Conservation (phyloP, 805 yeast species). For the Candida pseudofarinosa region DNA sequence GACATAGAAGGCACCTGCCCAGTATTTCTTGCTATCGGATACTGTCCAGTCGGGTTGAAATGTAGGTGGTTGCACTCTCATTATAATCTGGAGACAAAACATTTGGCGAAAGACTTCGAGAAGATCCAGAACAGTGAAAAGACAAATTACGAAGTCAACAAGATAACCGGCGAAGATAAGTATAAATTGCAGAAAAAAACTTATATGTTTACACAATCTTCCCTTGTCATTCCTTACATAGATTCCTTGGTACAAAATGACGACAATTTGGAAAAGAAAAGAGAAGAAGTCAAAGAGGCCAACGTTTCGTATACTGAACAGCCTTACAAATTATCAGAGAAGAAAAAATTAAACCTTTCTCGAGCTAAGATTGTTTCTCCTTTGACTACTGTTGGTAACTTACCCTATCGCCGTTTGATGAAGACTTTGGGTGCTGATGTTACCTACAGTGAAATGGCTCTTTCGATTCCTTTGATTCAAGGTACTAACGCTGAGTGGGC, state of each 20-base stretch:
- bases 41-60: slow-evolving; percentile 87
- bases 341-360: slow-evolving; percentile 63
- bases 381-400: slow-evolving; percentile 93
- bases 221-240: slow-evolving; percentile 55
- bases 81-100: slow-evolving; percentile 42
- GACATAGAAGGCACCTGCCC: slow-evolving; percentile 85
- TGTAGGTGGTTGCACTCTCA: slow-evolving; percentile 89
- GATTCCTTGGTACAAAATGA: slow-evolving; percentile 54
- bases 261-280: slow-evolving; percentile 31
- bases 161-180: slow-evolving; percentile 46
- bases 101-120: slow-evolving; percentile 42
- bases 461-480: slow-evolving; percentile 77
- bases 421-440: slow-evolving; percentile 85
- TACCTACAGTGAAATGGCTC: slow-evolving; percentile 95
- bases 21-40: slow-evolving; percentile 74
- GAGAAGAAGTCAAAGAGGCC: slow-evolving; percentile 29
- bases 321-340: slow-evolving; percentile 74
- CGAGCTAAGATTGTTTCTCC: slow-evolving; percentile 90
- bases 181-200: slow-evolving; percentile 55
- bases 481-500: slow-evolving; percentile 98
- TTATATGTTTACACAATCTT: slow-evolving; percentile 55
- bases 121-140: slow-evolving; percentile 28
- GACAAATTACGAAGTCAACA: slow-evolving; percentile 59
- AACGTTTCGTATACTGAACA: slow-evolving; percentile 65
- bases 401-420: slow-evolving; percentile 94